Evolutionary conservation across 306 rosid species (phyloP).

Genomic region (Fragaria nilgerrensis): DNA sequence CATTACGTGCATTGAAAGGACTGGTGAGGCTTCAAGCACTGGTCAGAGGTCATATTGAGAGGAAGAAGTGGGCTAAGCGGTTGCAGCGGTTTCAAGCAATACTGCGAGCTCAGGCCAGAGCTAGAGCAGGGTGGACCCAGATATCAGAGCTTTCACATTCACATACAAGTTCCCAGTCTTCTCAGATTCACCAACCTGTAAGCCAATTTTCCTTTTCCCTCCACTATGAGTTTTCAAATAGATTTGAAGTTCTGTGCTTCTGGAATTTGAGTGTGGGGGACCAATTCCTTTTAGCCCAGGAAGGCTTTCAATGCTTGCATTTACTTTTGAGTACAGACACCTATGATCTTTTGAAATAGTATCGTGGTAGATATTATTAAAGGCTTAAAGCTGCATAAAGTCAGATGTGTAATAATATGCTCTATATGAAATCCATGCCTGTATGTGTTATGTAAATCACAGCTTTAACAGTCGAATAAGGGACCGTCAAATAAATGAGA

Average conservation of each 20-base stretch:
- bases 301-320: conserved; percentile 1
- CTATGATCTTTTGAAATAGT: conserved; percentile 1
- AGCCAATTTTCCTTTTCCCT: conserved; percentile 21
- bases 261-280: conserved; percentile 9
- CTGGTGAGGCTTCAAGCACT: conserved; percentile 82
- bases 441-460: neutral
- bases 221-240: conserved; percentile 15
- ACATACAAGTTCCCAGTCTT: conserved; percentile 42
- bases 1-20: conserved; percentile 77
- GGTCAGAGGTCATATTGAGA: conserved; percentile 76
- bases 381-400: neutral
- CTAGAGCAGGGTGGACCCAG: conserved; percentile 40
- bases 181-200: conserved; percentile 43
- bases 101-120: conserved; percentile 53
- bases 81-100: conserved; percentile 56
- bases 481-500: neutral
- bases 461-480: neutral
- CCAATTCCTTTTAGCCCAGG: conserved; percentile 9
- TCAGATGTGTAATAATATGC: conserved; percentile 1
- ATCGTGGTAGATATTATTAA: neutral
- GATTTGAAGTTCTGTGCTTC: neutral
- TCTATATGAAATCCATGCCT: neutral
- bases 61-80: conserved; percentile 67
- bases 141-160: conserved; percentile 31
- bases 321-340: neutral